Evolutionary conservation across 768 basidiomycete genomes (phyloP), one percentile per base, ranked within the genome.

Genomic region (Agaricus subrufescens): DNA sequence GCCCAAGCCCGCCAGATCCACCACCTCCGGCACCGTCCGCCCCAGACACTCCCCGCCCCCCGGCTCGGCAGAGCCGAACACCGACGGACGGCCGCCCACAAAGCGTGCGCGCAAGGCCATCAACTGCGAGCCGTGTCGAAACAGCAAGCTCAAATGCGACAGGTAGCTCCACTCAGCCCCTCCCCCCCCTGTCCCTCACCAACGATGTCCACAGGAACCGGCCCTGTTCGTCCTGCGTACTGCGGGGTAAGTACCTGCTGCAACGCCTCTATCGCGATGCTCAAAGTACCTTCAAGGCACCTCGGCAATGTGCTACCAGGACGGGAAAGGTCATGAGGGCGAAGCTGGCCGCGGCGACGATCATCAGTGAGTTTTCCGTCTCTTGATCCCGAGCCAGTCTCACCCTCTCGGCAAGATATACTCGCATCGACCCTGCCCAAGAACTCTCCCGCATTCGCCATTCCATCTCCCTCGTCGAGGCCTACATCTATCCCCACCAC

Each of bases 81-180:
- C 64, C 45, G 85, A 86, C 65, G 76, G 79, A 26, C 76, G 83
- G 0, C 86, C 86, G 0, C 87, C 89, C 2, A 84, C 89, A 25
- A 93, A 92, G 70, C 85, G 91, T 46, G 87, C 91, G 0, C 78
- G 91, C 57, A 92, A 92, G 66, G 89, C 91, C 15, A 91, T 93
- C 62, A 93, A 93, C 72, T 93, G 91, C 66, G 89, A 91, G 63
- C 91, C 91, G 2, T 93, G 91, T 73, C 79, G 91, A 66, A 87
- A 85, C 63, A 89, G 86, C 76, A 91, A 92, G 72, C 82, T 92
- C 63, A 91, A 93, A 72, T 93, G 91, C 74, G 91, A 93, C 71
- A 85, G 89, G 89, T 87, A 54, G 45, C 72, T 69, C 48, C 46
- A 26, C 39, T 11, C 10, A 48, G 57, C 39, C 52, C 31, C 54